Evolutionary conservation across 768 basidiomycete genomes (phyloP), one percentile per base, ranked within the genome.

Genomic region (Trichaptum fuscoviolaceum): DNA sequence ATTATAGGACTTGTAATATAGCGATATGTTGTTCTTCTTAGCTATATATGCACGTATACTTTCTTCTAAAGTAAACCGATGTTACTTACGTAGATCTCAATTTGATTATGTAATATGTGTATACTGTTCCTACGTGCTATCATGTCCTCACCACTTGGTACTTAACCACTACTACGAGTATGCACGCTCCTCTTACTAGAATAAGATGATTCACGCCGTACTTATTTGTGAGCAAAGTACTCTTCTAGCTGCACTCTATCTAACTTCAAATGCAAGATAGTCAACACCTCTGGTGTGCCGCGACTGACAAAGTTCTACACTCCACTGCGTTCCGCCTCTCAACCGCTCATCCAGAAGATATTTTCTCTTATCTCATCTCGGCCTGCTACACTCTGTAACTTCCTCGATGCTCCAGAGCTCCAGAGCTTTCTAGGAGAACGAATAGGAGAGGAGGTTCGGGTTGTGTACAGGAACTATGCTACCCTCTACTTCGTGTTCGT

Each of bases 401-500:
- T 99, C 75, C 87, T 99, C 34, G 97, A 99, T 73, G 96, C 91
- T 12, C 92, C 93, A 6, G 92, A 93, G 73, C 84, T 93, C 34
- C 91, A 92, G 74, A 84, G 85, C 15, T 88, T 90, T 71, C 82
- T 93, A 58, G 88, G 87, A 2, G 80, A 77, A 65, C 82, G 81
- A 67, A 81, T 76, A 35, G 84, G 84, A 63, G 88, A 90, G 70
- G 82, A 85, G 74, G 87, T 92, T 82, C 83, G 92, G 67, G 92
- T 99, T 57, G 94, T 99, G 35, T 99, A 99, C 77, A 82, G 96
- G 63, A 94, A 88, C 76, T 99, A 98, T 75, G 96, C 96, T 3
- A 99, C 96, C 1, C 83, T 99, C 52, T 95, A 93, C 77, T 99
- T 99, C 73, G 95, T 96, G 15, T 96, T 99, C 76, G 93, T 99